Evolutionary conservation across 306 rosid genomes (phyloP).

Genomic region (Glycine tomentella): DNA sequence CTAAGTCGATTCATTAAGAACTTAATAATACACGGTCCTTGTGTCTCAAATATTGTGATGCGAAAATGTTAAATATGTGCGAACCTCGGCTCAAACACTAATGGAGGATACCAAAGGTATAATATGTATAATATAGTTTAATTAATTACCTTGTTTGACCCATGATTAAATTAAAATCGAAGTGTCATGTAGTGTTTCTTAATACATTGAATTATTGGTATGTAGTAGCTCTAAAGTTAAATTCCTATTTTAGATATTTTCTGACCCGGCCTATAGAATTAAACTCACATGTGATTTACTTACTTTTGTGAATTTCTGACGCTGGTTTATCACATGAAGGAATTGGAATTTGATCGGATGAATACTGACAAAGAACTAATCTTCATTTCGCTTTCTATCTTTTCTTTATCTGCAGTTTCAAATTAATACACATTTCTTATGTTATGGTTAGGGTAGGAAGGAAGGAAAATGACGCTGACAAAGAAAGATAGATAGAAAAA

Average conservation of each 20-base stretch:
- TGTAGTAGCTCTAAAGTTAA: neutral
- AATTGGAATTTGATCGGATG: neutral
- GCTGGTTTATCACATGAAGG: conserved; percentile 18
- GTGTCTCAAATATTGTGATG: no score
- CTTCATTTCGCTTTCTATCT: neutral
- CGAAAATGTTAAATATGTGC: no score
- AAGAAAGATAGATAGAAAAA: neutral
- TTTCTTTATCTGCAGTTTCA: neutral
- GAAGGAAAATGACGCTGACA: conserved; percentile 21
- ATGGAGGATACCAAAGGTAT: no score
- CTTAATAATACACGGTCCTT: no score
- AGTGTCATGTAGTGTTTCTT: neutral
- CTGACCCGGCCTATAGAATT: neutral
- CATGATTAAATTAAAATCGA: no score
- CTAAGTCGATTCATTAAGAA: no score
- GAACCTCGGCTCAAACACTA: no score
- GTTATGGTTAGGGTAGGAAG: conserved; percentile 16
- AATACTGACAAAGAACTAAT: conserved; percentile 22
- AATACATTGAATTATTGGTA: neutral
- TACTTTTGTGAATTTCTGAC: neutral
- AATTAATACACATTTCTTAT: neutral
- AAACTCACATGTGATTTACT: neutral
- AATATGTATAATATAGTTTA: no score
- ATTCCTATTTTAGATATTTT: neutral
- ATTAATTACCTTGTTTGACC: no score